phyloP scores from a whole-genome alignment of 2,329 filamentous ascomycete genomes.

The Alternaria dauci region DNA sequence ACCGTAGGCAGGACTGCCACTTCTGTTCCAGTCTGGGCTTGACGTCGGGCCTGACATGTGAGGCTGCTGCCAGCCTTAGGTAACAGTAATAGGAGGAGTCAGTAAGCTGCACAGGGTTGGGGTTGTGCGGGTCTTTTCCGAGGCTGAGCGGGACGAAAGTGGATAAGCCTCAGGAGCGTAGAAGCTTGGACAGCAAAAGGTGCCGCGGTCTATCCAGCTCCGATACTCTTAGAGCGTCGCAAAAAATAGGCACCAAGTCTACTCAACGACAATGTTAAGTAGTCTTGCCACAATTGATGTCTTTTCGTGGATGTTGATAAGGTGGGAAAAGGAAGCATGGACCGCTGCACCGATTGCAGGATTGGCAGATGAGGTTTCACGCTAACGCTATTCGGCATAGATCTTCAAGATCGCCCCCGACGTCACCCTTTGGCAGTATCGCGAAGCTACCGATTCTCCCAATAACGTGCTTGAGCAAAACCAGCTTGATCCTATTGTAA shows the following conservation, averaged over 20 bases:
- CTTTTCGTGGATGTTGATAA: slow-evolving; percentile 15
- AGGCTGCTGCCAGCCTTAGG: slow-evolving; percentile 13
- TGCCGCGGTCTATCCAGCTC: slow-evolving; percentile 5
- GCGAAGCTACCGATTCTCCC: neutral
- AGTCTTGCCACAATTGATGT: slow-evolving; percentile 3
- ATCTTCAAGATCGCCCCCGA: neutral
- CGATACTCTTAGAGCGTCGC: neutral
- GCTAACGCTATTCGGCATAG: slow-evolving; percentile 25
- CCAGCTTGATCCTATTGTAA: neutral
- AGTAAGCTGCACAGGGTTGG: neutral
- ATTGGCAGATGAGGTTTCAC: slow-evolving; percentile 15
- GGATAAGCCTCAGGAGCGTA: slow-evolving; percentile 13
- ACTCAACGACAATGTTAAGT: neutral
- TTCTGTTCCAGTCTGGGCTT: slow-evolving; percentile 34
- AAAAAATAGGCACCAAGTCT: neutral
- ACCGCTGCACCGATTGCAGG: slow-evolving; percentile 10
- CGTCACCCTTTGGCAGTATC: slow-evolving; percentile 9
- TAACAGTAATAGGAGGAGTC: slow-evolving; percentile 2
- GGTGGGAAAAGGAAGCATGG: slow-evolving; percentile 20
- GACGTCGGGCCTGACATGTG: slow-evolving; percentile 42
- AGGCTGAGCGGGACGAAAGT: slow-evolving; percentile 1
- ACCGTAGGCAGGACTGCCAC: slow-evolving; percentile 33
- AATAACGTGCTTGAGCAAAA: neutral
- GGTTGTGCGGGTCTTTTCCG: slow-evolving; percentile 8
- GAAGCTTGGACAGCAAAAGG: slow-evolving; percentile 10